Conservation (phyloP, 2,329 filamentous ascomycete species). For the Colletotrichum phormii region DNA sequence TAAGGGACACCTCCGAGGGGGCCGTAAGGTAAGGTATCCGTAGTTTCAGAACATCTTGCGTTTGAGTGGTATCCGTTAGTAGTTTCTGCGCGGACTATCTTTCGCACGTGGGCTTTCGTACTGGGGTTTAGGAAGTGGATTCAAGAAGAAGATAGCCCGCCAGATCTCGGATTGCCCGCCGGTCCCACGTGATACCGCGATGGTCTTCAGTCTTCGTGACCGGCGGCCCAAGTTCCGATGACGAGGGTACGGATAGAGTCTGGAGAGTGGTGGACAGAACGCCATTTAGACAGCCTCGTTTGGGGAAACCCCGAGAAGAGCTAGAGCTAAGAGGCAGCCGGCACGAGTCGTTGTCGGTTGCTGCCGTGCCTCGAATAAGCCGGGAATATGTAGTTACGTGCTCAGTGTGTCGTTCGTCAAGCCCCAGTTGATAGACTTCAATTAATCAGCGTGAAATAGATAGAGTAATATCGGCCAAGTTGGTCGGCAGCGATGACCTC, state of each 20-base stretch:
- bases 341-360: neutral
- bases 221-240: no score
- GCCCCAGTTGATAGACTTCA: slow-evolving; percentile 26
- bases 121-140: neutral
- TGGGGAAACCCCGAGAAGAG: neutral
- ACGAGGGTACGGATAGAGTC: neutral
- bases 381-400: neutral
- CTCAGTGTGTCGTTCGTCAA: neutral
- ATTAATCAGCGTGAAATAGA: neutral
- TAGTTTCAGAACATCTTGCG: neutral
- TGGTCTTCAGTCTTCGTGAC: neutral
- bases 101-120: neutral
- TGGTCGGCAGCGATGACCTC: neutral
- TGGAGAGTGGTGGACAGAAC: neutral
- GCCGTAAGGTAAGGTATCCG: no score
- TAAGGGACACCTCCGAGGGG: neutral
- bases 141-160: neutral
- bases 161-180: neutral
- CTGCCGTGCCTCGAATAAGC: neutral
- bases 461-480: neutral
- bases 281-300: neutral
- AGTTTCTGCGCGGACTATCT: neutral
- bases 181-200: neutral
- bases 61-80: neutral
- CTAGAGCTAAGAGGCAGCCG: neutral